Percentiles rank a stretch among this genome's conserved stretches.
These are phyloP conservation scores for Entomortierella lignicola DNA, from an alignment of 192 early-diverging fungal genomes.

Conservation along the genomic window DNA sequence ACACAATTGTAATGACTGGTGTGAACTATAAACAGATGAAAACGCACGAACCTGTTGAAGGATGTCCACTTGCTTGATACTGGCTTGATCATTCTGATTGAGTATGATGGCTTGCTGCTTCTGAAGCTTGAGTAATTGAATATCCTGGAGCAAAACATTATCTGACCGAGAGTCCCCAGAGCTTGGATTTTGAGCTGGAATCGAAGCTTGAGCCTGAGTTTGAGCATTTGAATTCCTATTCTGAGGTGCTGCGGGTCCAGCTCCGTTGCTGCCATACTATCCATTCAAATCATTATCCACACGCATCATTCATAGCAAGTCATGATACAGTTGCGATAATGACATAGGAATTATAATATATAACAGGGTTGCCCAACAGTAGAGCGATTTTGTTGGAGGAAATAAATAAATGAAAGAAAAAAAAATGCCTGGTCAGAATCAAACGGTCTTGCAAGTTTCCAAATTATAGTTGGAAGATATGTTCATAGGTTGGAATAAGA, in stretches of 20 bases:
- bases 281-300: not conserved
- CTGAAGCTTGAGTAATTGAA: constrained; percentile 40
- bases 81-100: constrained; percentile 36
- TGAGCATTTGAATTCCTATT: constrained; percentile 1
- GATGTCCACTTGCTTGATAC: constrained; percentile 35
- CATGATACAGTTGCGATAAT: constrained; percentile 1
- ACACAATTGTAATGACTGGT: constrained; percentile 1
- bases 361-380: too few species aligned
- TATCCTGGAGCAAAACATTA: constrained; percentile 37
- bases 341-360: not conserved
- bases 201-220: not conserved
- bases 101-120: constrained; percentile 40
- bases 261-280: constrained; percentile 7
- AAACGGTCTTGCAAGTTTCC: not conserved
- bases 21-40: not conserved
- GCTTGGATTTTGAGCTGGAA: too few species aligned
- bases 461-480: too few species aligned
- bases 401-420: not conserved
- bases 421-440: constrained; percentile 7
- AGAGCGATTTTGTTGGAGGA: not conserved
- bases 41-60: constrained; percentile 41
- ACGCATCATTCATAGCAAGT: not conserved
- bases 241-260: not conserved
- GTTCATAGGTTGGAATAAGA: not conserved
- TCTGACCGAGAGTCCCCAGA: constrained; percentile 7